Percentiles rank a stretch among this genome's conserved stretches.
These are phyloP conservation scores for Phytophthora hybrid DNA, from an alignment of 352 stramenopile genomes.

Conservation along the genomic window DNA sequence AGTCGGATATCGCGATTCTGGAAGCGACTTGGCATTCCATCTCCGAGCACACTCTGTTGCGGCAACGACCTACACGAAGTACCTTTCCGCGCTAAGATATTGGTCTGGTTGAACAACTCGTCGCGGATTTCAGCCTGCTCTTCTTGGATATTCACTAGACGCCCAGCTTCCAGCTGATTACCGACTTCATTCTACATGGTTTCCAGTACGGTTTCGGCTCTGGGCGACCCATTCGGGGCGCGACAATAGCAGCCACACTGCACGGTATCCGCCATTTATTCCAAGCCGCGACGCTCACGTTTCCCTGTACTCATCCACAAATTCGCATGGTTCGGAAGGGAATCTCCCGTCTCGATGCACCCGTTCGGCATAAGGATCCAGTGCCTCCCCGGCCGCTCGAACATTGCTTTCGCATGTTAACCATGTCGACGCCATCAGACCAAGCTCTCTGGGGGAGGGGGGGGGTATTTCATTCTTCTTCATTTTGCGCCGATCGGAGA, in stretches of 20 bases:
- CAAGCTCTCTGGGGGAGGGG: slow-evolving; percentile 4
- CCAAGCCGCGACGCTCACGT: not conserved
- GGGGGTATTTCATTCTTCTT: slow-evolving; percentile 19
- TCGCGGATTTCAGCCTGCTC: not conserved
- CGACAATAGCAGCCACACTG: not conserved
- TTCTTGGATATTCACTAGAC: not conserved
- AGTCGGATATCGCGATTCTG: not conserved
- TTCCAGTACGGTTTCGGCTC: slow-evolving; percentile 13
- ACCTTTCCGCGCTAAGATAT: not conserved
- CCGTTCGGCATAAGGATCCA: not conserved
- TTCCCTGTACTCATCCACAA: slow-evolving; percentile 21
- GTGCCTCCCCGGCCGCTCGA: not conserved
- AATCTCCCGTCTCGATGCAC: slow-evolving; percentile 17
- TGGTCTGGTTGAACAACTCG: not conserved
- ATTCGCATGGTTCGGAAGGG: slow-evolving; percentile 21
- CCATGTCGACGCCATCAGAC: slow-evolving; percentile 7
- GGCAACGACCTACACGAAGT: slow-evolving; percentile 1
- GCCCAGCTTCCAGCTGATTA: slow-evolving; percentile 1
- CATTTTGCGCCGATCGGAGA: slow-evolving; percentile 12
- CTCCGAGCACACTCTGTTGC: slow-evolving; percentile 8
- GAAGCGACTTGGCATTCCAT: slow-evolving; percentile 7
- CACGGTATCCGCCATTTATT: slow-evolving; percentile 16
- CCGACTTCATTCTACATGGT: slow-evolving; percentile 17
- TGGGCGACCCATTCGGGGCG: not conserved
- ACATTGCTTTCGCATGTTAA: not conserved